Base-by-base conservation (phyloP, 345 rosid species). In the Salix caprea region DNA sequence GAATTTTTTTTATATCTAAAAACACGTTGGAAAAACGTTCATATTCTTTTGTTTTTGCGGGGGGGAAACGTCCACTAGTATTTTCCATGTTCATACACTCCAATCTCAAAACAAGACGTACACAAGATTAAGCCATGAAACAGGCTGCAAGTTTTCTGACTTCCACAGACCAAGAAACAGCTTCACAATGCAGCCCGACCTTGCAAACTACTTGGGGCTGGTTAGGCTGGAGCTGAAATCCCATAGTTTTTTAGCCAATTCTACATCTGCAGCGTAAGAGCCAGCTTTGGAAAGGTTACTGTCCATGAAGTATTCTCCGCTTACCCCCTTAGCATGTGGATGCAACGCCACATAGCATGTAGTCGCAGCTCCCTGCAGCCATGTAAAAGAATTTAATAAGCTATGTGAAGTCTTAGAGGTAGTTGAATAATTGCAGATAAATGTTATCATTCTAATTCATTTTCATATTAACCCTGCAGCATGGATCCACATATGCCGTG, bases 321-420 rank as follows among this genome's bases (percentile, higher is more conserved):
- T 88, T 67, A 89, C 88, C 73, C 95, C 97, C 28, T 82, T 85
- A 34, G 81, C 84, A 50, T 89, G 92, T 0, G 97, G 91, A 77
- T 94, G 89, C 83, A 91, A 77, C 26, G 97, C 95, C 12, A 88
- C 87, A 46, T 89, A 91, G 80, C 98, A 91, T 2, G 94, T 90
- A 14, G 97, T 88, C 66, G 97, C 91, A 2, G 95, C 95, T 80
- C 97, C 94, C 98, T 91, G 77, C n/a, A 82, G n/a, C 34, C 34
- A 32, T 32, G 30, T 6, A 0, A 44, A 70, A 44, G 28, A 40
- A 28, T 13, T 10, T 15, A n/a, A 67, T 21, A 6, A 54, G 21
- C 34, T 14, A 48, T 36, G 30, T 23, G 2, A 44, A 1, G 12
- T 54, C n/a, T 54, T 54, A 7, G 23, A 54, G 60, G 60, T 21